Conservation (phyloP, 192 early-diverging fungal genomes). For the Mortierella antarctica region DNA sequence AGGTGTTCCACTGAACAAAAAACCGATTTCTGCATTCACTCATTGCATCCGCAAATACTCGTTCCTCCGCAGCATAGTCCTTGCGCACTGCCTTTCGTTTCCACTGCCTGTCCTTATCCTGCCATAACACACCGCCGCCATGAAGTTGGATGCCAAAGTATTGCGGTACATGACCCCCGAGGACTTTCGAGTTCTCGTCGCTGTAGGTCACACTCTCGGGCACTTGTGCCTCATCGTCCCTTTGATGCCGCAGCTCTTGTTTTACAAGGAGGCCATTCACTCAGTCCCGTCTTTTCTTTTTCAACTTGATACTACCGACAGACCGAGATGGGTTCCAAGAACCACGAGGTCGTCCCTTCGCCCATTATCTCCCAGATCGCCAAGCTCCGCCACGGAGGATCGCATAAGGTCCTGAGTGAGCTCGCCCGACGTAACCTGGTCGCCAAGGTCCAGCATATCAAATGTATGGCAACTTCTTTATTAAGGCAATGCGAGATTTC, state of each 20-base stretch:
- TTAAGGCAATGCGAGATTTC: too few relatives aligned
- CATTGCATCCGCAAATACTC: too few relatives aligned
- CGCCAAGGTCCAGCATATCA: slow-evolving; percentile 82
- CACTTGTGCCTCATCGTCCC: too few relatives aligned
- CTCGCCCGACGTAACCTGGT: slow-evolving; percentile 93
- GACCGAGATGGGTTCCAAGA: slow-evolving; percentile 96
- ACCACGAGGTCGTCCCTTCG: slow-evolving; percentile 98
- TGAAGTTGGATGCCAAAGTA: slow-evolving; percentile 96
- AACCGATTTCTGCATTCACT: too few relatives aligned
- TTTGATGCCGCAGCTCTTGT: neutral
- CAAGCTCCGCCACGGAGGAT: slow-evolving; percentile 87
- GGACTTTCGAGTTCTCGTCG: slow-evolving; percentile 96
- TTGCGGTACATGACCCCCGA: slow-evolving; percentile 94
- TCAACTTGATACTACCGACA: slow-evolving; percentile 22
- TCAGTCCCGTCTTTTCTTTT: neutral
- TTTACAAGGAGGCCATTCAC: neutral
- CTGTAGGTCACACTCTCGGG: slow-evolving; percentile 60
- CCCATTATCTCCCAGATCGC: slow-evolving; percentile 94
- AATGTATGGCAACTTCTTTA: slow-evolving; percentile 62
- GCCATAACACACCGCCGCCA: slow-evolving; percentile 41
- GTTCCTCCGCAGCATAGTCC: too few relatives aligned
- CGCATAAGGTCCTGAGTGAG: slow-evolving; percentile 85
- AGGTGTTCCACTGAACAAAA: neutral
- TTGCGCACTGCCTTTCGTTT: too few relatives aligned
- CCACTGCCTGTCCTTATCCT: too few relatives aligned